Conservation (phyloP, 2,329 filamentous ascomycete species). For the Fusarium sacchari region DNA sequence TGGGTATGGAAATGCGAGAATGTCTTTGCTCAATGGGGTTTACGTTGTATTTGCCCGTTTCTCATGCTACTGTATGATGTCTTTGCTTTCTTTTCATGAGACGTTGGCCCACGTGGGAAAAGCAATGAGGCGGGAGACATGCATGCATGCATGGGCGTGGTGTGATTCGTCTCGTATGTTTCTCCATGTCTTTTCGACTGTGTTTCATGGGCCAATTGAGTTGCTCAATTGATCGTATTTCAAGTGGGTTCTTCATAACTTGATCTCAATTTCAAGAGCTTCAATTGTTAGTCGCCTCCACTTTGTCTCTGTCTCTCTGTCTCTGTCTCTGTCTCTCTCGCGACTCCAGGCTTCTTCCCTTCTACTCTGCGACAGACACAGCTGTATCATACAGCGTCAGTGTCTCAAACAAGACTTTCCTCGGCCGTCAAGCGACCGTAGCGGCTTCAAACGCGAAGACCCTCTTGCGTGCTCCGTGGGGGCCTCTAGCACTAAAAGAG, state of each 20-base stretch:
- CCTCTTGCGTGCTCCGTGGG: constrained; percentile 32
- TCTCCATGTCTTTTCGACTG: background rate
- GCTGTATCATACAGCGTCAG: constrained; percentile 15
- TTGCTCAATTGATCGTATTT: constrained; percentile 10
- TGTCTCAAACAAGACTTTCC: constrained; percentile 10
- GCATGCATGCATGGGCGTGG: background rate
- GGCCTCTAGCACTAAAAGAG: constrained; percentile 16
- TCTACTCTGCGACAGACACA: constrained; percentile 6
- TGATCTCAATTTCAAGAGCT: background rate
- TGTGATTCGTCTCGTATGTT: constrained; percentile 9
- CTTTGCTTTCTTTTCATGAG: constrained; percentile 13
- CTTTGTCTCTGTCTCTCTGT: background rate
- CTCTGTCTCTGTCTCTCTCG: background rate
- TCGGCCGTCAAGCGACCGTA: background rate
- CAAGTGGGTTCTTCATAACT: background rate
- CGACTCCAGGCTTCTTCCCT: constrained; percentile 11
- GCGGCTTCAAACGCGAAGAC: constrained; percentile 1
- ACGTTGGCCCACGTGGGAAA: constrained; percentile 19
- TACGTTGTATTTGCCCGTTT: background rate
- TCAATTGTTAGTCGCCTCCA: constrained; percentile 10
- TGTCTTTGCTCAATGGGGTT: background rate
- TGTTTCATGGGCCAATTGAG: background rate
- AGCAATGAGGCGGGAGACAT: constrained; percentile 1
- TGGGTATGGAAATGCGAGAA: background rate
- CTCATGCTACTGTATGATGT: constrained; percentile 14